These are phyloP conservation scores for Stephanodiscus triporus DNA, from an alignment of 108 stramenopile genomes.

Conservation along the genomic window DNA sequence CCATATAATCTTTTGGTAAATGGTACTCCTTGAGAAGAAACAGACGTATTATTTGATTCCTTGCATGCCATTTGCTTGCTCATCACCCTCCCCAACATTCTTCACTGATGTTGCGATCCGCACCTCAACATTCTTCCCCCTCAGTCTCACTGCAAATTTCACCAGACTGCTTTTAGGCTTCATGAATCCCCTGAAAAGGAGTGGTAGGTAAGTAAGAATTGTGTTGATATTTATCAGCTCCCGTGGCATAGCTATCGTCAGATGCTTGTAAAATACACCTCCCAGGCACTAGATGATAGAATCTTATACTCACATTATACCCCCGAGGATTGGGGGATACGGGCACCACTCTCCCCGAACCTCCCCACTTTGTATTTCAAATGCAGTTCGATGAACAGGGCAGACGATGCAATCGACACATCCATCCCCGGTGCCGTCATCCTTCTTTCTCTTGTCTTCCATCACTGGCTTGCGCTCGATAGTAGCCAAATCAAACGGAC, in stretches of 20 bases:
- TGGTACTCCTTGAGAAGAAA: neutral
- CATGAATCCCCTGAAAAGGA: constrained; percentile 47
- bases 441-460: constrained; percentile 23
- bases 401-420: constrained; percentile 95
- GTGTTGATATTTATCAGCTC: neutral
- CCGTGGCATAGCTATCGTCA: neutral
- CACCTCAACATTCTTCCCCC: constrained; percentile 85
- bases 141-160: constrained; percentile 80
- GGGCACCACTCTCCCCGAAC: constrained; percentile 98
- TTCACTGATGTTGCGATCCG: constrained; percentile 51
- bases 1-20: neutral
- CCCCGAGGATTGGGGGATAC: constrained; percentile 92
- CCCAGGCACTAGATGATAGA: neutral
- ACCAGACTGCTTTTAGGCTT: constrained; percentile 62
- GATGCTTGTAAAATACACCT: neutral
- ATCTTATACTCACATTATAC: constrained; percentile 45
- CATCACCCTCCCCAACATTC: constrained; percentile 34
- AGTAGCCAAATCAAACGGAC: constrained; percentile 92
- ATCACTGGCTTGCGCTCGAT: constrained; percentile 68
- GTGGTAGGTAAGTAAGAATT: neutral
- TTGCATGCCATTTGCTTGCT: constrained; percentile 41
- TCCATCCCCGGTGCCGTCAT: constrained; percentile 59
- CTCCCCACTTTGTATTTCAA: constrained; percentile 89
- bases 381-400: constrained; percentile 93
- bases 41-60: constrained; percentile 29